Conservation (phyloP, 202 grass and related monocot genomes). For the Alloteropsis angusta region DNA sequence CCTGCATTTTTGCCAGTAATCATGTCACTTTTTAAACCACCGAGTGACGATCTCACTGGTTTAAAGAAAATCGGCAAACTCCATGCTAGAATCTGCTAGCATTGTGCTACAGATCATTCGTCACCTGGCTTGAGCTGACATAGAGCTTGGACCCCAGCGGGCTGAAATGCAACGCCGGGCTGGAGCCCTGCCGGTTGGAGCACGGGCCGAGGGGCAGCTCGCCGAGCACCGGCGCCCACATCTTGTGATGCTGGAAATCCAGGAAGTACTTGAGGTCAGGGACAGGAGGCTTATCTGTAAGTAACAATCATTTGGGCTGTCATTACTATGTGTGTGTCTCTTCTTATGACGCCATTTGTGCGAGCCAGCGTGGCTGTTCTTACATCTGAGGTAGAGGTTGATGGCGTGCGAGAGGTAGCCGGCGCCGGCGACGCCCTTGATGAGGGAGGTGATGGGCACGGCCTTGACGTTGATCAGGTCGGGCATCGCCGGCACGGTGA, state of each 20-base stretch:
- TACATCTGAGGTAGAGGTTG: conserved; percentile 96
- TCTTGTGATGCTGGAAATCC: conserved; percentile 81
- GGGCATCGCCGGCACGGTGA: conserved; percentile 52
- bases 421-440: conserved; percentile 50
- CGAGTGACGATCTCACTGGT: not conserved
- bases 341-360: not conserved
- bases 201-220: conserved; percentile 75
- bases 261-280: conserved; percentile 91
- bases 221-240: conserved; percentile 66
- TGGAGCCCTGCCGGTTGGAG: conserved; percentile 44
- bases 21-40: not conserved
- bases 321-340: not conserved
- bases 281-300: conserved; percentile 86
- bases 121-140: conserved; percentile 67
- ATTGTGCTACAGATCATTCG: not conserved
- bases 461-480: conserved; percentile 73
- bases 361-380: not conserved
- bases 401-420: conserved; percentile 95
- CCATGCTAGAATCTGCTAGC: not conserved
- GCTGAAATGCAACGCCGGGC: conserved; percentile 54
- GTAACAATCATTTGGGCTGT: conserved; percentile 18
- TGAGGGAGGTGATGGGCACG: conserved; percentile 79
- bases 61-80: not conserved
- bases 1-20: conserved; percentile 31
- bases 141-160: conserved; percentile 69